A percentile compares a stretch with the other conserved stretches of the same genome.
Evolutionary conservation across 768 basidiomycete species (phyloP).

Genomic region (Pulveroboletus sp.): DNA sequence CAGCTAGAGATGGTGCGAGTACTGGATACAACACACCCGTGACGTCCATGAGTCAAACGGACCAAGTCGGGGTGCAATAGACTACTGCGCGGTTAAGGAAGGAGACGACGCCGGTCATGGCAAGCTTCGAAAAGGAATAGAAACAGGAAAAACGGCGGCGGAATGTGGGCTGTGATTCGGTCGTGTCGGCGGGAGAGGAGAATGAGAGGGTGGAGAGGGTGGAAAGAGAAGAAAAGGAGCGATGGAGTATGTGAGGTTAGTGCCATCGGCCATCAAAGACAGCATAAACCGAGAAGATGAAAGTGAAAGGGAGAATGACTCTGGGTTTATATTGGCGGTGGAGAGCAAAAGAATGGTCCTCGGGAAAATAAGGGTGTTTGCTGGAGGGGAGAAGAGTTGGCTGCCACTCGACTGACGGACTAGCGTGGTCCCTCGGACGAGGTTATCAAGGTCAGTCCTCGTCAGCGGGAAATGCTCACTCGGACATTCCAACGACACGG

Average conservation of each 20-base stretch:
- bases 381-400: neutral
- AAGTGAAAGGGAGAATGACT: neutral
- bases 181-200: constrained; percentile 1
- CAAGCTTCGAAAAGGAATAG: constrained; percentile 65
- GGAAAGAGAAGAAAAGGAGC: constrained; percentile 8
- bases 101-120: constrained; percentile 71
- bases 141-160: constrained; percentile 35
- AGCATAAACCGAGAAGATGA: no score
- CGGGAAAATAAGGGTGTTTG: no score
- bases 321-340: neutral
- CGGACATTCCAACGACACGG: constrained; percentile 33
- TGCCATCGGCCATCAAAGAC: no score
- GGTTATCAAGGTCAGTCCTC: constrained; percentile 49
- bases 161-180: constrained; percentile 30
- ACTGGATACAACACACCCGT: no score
- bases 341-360: no score
- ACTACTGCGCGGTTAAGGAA: constrained; percentile 43
- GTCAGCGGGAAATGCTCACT: neutral
- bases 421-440: constrained; percentile 48
- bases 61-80: no score
- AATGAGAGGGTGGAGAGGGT: constrained; percentile 10
- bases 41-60: no score
- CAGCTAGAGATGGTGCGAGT: no score
- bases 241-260: no score
- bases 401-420: constrained; percentile 57